Conservation (phyloP, 2,329 filamentous ascomycete genomes). For the Ustilaginoidea virens region DNA sequence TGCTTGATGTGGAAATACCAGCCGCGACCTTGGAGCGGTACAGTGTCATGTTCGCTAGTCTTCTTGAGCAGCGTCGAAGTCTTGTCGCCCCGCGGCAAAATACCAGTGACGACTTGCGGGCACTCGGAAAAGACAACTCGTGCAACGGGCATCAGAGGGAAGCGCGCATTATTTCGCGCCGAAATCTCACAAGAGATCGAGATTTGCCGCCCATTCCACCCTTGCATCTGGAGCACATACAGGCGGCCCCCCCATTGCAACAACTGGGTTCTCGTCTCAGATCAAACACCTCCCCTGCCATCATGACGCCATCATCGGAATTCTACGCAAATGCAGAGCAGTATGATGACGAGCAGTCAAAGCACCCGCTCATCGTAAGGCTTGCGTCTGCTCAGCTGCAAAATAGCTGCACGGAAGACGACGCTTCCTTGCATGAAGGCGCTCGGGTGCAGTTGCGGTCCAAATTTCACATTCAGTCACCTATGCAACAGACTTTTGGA, state of each 20-base stretch:
- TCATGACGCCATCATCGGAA: slow-evolving; percentile 26
- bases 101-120: slow-evolving; percentile 35
- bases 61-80: slow-evolving; percentile 38
- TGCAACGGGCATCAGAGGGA: no score
- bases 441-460: slow-evolving; percentile 4
- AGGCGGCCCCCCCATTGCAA: slow-evolving; percentile 3
- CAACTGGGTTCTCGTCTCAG: slow-evolving; percentile 28
- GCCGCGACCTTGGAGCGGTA: slow-evolving; percentile 72
- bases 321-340: slow-evolving; percentile 14
- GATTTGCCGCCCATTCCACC: slow-evolving; percentile 26
- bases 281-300: slow-evolving; percentile 39
- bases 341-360: not conserved
- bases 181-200: not conserved
- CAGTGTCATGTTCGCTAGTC: slow-evolving; percentile 78
- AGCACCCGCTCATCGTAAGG: slow-evolving; percentile 3
- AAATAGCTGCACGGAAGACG: not conserved
- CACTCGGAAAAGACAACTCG: not conserved
- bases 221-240: slow-evolving; percentile 11
- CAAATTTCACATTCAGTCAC: slow-evolving; percentile 5
- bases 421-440: not conserved
- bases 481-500: not conserved
- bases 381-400: slow-evolving; percentile 2
- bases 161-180: not conserved
- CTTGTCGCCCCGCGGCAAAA: slow-evolving; percentile 43
- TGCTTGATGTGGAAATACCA: slow-evolving; percentile 69